Percentiles rank a stretch among this genome's conserved stretches.
Evolutionary conservation across 805 yeast species (phyloP).

Genomic region (Starmerella khaoyaiensis): DNA sequence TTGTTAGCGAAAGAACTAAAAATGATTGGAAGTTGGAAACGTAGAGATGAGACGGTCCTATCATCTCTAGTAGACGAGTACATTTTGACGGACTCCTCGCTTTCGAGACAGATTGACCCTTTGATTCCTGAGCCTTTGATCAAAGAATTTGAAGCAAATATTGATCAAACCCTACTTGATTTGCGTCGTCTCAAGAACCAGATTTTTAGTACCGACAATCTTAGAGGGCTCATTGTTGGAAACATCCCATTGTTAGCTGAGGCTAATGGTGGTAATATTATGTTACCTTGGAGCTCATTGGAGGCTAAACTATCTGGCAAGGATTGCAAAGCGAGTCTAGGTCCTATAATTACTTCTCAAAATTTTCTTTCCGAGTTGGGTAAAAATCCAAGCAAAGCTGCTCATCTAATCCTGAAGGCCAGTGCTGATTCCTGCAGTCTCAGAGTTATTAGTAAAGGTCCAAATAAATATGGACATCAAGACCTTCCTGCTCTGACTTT

Average conservation of each 20-base stretch:
- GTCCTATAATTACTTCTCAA: conserved; percentile 32
- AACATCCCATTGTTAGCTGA: conserved; percentile 39
- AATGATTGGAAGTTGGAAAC: conserved; percentile 46
- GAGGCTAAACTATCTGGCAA: conserved; percentile 1
- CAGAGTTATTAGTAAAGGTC: conserved; percentile 45
- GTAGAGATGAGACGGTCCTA: conserved; percentile 54
- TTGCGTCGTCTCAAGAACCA: conserved; percentile 41
- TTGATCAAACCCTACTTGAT: conserved; percentile 34
- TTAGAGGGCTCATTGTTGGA: conserved; percentile 60
- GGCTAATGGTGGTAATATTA: conserved; percentile 30
- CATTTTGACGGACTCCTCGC: conserved; percentile 45
- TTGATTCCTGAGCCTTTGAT: conserved; percentile 49
- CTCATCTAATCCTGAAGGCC: conserved; percentile 58
- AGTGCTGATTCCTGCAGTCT: conserved; percentile 74
- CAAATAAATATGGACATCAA: conserved; percentile 39
- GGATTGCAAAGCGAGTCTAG: conserved; percentile 19
- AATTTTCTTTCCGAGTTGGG: conserved; percentile 48
- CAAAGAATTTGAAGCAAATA: conserved; percentile 38
- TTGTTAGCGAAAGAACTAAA: conserved; percentile 50
- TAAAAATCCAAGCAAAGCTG: conserved; percentile 36
- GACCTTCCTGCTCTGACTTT: conserved; percentile 62
- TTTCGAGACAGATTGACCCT: conserved; percentile 52
- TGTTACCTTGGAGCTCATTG: conserved; percentile 36
- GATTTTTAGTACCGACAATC: conserved; percentile 45
- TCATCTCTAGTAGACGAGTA: conserved; percentile 45